Base-by-base conservation (phyloP, 2,329 filamentous ascomycete species). In the Alternaria sp. region DNA sequence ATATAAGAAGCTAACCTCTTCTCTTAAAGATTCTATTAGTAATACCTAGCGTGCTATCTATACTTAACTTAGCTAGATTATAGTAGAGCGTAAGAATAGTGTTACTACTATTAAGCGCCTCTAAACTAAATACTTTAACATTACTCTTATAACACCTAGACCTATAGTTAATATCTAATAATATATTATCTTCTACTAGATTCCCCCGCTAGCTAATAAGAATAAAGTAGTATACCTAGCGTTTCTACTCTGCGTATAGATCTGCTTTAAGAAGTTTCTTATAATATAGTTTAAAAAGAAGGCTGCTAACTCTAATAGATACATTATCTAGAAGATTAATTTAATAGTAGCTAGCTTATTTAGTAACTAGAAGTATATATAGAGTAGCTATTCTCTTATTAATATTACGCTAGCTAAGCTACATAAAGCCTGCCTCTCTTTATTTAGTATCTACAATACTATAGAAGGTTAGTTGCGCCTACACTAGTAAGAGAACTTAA, bases 381-480 rank as follows among this genome's bases (percentile, higher is more conserved):
- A 89, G 85, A 86, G 89, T 54, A 90, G 88, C 10, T 80, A 86
- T 52, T 86, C 90, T 1, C 84, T 97, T 61, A 90, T 93, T 56
- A 92, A 96, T 75, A 92, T 98, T 62, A 84, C 98, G 26, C 90
- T 97, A 73, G 90, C 94, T 58, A 97, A 98, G 79, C 91, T 92
- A 73, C 89, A 93, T 63, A 85, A 91, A 13, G 85, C 88, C 4
- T 97, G 93, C 72, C 95, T 95, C 0, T 90, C 93, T 2, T 83
- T 99, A 1, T 98, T 96, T 77, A 95, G 95, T 17, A 88, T 94
- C 68, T 86, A 88, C 45, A 94, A 92, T 23, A 89, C 84, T 66
- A 93, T 97, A 13, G 62, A 71, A 56, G 78, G 78, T 26, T 71
- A 71, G 23, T 57, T 66, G 23, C 72, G 75, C 6, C 69, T 80